Conservation (phyloP, 2,329 filamentous ascomycete species). For the Malbranchea cinnamomea region DNA sequence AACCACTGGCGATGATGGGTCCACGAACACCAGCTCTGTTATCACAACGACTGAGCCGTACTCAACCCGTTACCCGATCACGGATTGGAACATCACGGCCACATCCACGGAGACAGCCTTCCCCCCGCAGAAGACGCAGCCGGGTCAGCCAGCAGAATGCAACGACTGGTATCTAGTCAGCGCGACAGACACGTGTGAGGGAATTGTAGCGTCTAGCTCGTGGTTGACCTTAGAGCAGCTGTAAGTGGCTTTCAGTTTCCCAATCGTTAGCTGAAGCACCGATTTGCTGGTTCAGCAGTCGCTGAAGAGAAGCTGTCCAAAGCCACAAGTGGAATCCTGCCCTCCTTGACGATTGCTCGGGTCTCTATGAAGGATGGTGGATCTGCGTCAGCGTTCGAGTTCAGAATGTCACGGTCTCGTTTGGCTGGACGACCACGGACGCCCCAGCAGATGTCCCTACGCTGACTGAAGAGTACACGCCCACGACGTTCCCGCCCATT, state of each 20-base stretch:
- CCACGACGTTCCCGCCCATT: slow-evolving; percentile 3
- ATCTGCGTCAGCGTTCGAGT: slow-evolving; percentile 5
- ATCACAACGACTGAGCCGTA: slow-evolving; percentile 1
- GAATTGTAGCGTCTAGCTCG: slow-evolving; percentile 1
- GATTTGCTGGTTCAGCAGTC: too few relatives aligned
- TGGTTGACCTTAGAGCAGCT: slow-evolving; percentile 5
- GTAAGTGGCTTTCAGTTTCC: too few relatives aligned
- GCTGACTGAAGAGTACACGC: slow-evolving; percentile 4
- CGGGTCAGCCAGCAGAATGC: slow-evolving; percentile 6
- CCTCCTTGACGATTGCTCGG: slow-evolving; percentile 7
- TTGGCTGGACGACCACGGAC: slow-evolving; percentile 2
- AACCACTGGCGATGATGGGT: neutral
- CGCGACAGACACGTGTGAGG: slow-evolving; percentile 4
- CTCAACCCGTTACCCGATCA: slow-evolving; percentile 6
- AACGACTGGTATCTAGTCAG: slow-evolving; percentile 6
- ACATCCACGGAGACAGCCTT: slow-evolving; percentile 4
- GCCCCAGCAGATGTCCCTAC: slow-evolving; percentile 3
- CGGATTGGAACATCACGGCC: slow-evolving; percentile 6
- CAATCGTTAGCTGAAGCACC: too few relatives aligned
- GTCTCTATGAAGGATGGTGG: slow-evolving; percentile 11
- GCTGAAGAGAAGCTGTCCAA: too few relatives aligned
- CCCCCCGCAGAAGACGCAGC: slow-evolving; percentile 6
- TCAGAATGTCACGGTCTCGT: slow-evolving; percentile 2
- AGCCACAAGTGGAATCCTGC: slow-evolving; percentile 7
- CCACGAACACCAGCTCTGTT: neutral